Base-by-base conservation (phyloP, 2,329 filamentous ascomycete species). In the Emericellopsis cladophorae region DNA sequence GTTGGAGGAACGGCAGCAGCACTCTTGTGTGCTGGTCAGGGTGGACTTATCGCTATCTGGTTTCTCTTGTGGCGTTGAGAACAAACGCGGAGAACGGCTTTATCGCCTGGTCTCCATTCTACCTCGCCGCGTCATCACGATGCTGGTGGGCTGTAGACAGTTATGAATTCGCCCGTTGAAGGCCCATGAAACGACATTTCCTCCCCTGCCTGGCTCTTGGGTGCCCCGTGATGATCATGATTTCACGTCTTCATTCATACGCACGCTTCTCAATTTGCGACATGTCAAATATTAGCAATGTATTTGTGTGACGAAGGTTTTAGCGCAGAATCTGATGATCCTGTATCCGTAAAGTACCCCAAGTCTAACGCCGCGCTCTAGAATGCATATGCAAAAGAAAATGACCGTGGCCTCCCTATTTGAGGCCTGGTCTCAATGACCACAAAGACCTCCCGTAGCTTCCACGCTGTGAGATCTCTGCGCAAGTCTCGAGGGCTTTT, bases 401-500 rank as follows among this genome's bases (percentile, higher is more conserved):
- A 21, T 18, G 4, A 7, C 21, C 26, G 7, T 35, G 18, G 5
- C 10, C n/a, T n/a, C n/a, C 16, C 43, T 48, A 59, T 41, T 52
- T 56, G 6, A 51, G 37, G 4, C 48, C 53, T 7, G 54, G 51
- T 48, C 66, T 71, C 31, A 78, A 45, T 2, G 61, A 61, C 74
- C 74, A 79, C 26, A 75, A 69, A 2, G 62, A 68, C 40, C 72
- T 59, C 48, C 74, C 70, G 5, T 65, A 64, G 9, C 67, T 66
- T 4, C 72, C 71, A 9, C 59, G 58, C 55, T 76, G 70, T 53
- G 86, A 75, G 56, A 94, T 60, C 41, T 67, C 74, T 1, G 90
- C 90, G 51, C 95, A 82, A 45, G 70, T 70, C 50, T 84, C 79
- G 41, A 96, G 63, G 50, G 87, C 87, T 51, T 75, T 70, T 61